These are phyloP conservation scores for Aspergillus sp. DNA, from an alignment of 2,329 filamentous ascomycete genomes.

Conservation along the genomic window DNA sequence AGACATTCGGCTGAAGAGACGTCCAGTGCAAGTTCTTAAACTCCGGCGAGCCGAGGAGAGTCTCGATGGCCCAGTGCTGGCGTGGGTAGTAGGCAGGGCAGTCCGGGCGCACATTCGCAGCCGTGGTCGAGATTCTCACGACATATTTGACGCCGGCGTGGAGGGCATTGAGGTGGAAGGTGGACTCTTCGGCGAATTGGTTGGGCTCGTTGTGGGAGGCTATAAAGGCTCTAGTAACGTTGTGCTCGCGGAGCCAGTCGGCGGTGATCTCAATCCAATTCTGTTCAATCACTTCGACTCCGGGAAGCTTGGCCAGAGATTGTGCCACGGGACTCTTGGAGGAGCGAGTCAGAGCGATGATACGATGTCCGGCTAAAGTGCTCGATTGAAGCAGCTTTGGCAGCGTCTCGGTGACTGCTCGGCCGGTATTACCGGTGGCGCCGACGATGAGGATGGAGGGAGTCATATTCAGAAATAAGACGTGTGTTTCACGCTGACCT, in stretches of 20 bases:
- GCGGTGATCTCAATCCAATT: constrained; percentile 40
- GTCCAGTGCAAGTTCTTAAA: constrained; percentile 40
- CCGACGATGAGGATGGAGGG: constrained; percentile 28
- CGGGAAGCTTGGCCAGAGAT: constrained; percentile 31
- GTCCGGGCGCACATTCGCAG: constrained; percentile 37
- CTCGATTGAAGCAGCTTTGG: constrained; percentile 21
- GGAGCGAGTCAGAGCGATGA: constrained; percentile 37
- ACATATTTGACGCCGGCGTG: constrained; percentile 43
- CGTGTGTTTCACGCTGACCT: too few relatives aligned
- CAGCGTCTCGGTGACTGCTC: constrained; percentile 27
- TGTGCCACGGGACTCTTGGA: constrained; percentile 18
- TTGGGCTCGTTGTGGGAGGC: constrained; percentile 39
- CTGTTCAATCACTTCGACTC: constrained; percentile 36
- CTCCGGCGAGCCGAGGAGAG: constrained; percentile 36
- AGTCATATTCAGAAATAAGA: too few relatives aligned
- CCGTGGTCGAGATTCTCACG: constrained; percentile 44
- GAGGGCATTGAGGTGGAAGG: constrained; percentile 36
- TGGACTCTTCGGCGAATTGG: constrained; percentile 44
- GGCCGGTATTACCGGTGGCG: constrained; percentile 42
- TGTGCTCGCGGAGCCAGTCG: constrained; percentile 41
- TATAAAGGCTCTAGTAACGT: constrained; percentile 41
- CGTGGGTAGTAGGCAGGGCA: constrained; percentile 38
- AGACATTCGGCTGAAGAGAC: constrained; percentile 42
- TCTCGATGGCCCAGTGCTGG: constrained; percentile 46
- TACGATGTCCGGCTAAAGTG: constrained; percentile 19